Base-by-base conservation (phyloP, 139 green algal species). In the Yamagishiella unicocca region DNA sequence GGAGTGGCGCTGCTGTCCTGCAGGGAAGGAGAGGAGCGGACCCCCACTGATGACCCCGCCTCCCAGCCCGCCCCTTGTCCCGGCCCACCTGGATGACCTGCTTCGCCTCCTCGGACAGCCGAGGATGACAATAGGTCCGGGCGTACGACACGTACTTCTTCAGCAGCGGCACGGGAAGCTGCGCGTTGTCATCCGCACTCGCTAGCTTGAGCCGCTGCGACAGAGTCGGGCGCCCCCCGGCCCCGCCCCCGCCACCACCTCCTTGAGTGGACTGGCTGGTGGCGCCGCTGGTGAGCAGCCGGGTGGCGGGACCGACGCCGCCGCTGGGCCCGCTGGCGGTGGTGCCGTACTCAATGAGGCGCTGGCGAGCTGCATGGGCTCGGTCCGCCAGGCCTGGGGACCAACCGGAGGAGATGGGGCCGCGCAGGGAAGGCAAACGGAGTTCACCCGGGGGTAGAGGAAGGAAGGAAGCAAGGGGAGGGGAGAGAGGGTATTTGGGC, bases 71-170 rank as follows among this genome's bases (percentile, higher is more conserved):
- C n/a, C n/a, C n/a, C n/a, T n/a, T n/a, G n/a, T n/a, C n/a, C n/a
- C n/a, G n/a, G n/a, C 83, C 8, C 38, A 85, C 83, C 87, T 94
- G 88, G 67, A 95, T 83, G 9, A 94, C 90, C 29, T 91, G 68
- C 78, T 92, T 94, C 21, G 95, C 95, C 53, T 96, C 96, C 29
- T 90, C 83, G n/a, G 93, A 92, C 8, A 99, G 88, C 38, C 84
- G 73, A 0, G 97, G 97, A 35, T 94, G 88, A 53, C 95, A 92
- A 85, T 98, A 95, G 84, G 95, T 66, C n/a, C 93, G 82, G 2
- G 96, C 97, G 87, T 99, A 99, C 1, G 96, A 93, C 35, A 99
- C 96, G 93, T 97, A 99, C 92, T 97, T 98, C 50, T 91, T 92
- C 61, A 99, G 85, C 81, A 99, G 93, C 74, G 91, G 90, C 54